Percentiles rank a stretch among this genome's conserved stretches.
Evolutionary conservation across 192 early-diverging fungal genomes (phyloP).

Genomic region (Phycomyces nitens): DNA sequence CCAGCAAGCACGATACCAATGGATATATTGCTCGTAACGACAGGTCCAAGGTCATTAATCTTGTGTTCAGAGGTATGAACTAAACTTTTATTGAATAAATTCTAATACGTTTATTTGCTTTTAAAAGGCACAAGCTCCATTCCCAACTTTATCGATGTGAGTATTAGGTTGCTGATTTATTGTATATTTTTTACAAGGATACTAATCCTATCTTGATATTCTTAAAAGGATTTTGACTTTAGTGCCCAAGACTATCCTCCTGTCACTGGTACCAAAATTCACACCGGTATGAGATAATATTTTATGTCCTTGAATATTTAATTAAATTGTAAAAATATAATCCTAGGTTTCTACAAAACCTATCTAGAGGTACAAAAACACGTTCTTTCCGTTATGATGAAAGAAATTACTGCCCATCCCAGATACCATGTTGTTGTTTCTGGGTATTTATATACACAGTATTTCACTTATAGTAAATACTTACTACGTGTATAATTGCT

Average conservation of each 20-base stretch:
- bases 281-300: constrained; percentile 11
- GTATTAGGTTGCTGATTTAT: no score
- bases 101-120: no score
- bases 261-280: constrained; percentile 16
- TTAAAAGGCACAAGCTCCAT: no score
- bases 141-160: no score
- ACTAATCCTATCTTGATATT: neutral
- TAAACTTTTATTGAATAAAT: neutral
- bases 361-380: no score
- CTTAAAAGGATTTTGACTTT: constrained; percentile 14
- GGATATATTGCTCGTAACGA: constrained; percentile 20
- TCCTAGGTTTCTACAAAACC: no score
- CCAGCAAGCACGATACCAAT: constrained; percentile 10
- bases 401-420: constrained; percentile 4
- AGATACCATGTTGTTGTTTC: constrained; percentile 17
- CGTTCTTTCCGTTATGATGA: neutral
- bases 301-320: no score
- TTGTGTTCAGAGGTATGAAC: constrained; percentile 24
- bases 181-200: no score
- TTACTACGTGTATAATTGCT: neutral
- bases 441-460: constrained; percentile 22
- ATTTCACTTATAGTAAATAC: neutral
- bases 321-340: no score
- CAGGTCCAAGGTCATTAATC: constrained; percentile 6
- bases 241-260: constrained; percentile 12